Evolutionary conservation across 2,329 filamentous ascomycete species (phyloP), one percentile per base, ranked within the genome.

Genomic region (Aspergillus brunneoviolaceus): DNA sequence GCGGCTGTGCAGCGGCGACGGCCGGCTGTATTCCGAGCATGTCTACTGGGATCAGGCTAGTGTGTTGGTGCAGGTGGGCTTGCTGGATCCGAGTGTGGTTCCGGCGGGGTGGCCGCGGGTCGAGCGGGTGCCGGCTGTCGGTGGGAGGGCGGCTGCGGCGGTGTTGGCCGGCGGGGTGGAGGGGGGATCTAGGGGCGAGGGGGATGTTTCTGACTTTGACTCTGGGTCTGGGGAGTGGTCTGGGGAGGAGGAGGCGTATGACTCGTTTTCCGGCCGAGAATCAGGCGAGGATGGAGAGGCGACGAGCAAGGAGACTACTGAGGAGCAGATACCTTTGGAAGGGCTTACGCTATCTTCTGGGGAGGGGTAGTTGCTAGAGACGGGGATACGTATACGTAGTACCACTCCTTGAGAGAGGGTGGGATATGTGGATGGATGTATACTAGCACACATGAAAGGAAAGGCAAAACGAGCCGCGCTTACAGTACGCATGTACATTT

Each of bases 11-110:
- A 19, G 14, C 6, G 35, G 51, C 3, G 57, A 51, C 14, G 51
- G 51, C 35, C 35, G 48, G 4, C 42, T 59, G 23, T 54, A 19
- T 10, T 59, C 51, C 2, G 57, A 59, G 51, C 35, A 55, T 35
- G 51, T 59, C n/a, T 55, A 59, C 29, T 59, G 57, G 57, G 57
- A 59, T 16, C 57, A 59, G 45, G 57, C 57, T 10, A 59, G 57
- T 27, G 57, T 59, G 42, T 51, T 59, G 21, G n/a, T 42, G 21
- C 57, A 59, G 45, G 57, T 59, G 33, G 57, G 57, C 1, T 29
- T 59, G 16, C 29, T 59, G 29, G 57, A 59, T 49, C 42, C 57
- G 2, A 2, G 5, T 1, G 35, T 21, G 7, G 42, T 47, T n/a
- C 50, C 25, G 19, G 39, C 12, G 39, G 51, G 42, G 2, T 6